Conservation (phyloP, 2,329 filamentous ascomycete species). For the Pseudogymnoascus sp. region DNA sequence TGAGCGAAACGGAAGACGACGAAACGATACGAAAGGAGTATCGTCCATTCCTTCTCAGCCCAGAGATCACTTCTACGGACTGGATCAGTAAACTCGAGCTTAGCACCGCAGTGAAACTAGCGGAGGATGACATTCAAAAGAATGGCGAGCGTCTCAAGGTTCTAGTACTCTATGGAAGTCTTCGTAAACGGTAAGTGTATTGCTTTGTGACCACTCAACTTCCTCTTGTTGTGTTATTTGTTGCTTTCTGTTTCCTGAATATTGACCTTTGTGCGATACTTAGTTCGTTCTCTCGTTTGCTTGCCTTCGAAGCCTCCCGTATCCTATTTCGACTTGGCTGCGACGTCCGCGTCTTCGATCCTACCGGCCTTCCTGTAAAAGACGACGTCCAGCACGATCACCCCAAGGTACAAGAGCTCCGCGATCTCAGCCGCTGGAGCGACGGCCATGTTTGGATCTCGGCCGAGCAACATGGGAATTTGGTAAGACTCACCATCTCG, state of each 20-base stretch:
- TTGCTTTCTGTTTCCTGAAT: background rate
- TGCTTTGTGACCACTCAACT: background rate
- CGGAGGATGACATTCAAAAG: conserved; percentile 35
- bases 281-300: conserved; percentile 51
- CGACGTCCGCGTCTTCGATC: conserved; percentile 56
- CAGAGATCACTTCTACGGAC: conserved; percentile 33
- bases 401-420: conserved; percentile 53
- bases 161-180: conserved; percentile 52
- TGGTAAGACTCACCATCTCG: conserved; percentile 32
- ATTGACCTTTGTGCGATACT: background rate
- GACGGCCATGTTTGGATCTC: conserved; percentile 59
- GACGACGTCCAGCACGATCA: conserved; percentile 51
- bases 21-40: conserved; percentile 37
- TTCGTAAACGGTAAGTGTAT: conserved; percentile 33
- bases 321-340: conserved; percentile 57
- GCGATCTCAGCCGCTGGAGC: conserved; percentile 52
- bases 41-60: conserved; percentile 46
- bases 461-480: conserved; percentile 58
- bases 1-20: conserved; percentile 39
- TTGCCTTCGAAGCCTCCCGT: conserved; percentile 50
- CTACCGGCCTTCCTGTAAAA: conserved; percentile 50
- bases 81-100: conserved; percentile 51
- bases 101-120: conserved; percentile 41
- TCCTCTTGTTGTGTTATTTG: background rate
- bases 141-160: conserved; percentile 38